These are phyloP conservation scores for Saturnispora zaruensis DNA, from an alignment of 805 yeast genomes.

Conservation along the genomic window DNA sequence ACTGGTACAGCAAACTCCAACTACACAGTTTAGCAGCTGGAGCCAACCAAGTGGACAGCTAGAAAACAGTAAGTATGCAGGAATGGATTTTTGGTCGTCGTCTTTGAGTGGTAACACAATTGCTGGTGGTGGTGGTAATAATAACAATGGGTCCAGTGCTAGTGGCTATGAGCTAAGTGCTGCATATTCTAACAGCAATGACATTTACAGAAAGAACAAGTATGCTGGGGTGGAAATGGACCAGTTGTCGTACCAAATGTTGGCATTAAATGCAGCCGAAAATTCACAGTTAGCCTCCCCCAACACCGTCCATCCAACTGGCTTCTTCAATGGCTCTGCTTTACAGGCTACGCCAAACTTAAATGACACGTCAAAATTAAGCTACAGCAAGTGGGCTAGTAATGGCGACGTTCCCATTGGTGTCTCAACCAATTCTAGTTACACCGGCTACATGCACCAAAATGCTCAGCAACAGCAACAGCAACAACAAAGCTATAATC, in stretches of 20 bases:
- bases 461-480: background rate
- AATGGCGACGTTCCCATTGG: background rate
- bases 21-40: background rate
- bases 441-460: background rate
- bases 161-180: background rate
- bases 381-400: slow-evolving; percentile 2
- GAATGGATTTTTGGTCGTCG: slow-evolving; percentile 2
- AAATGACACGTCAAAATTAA: background rate
- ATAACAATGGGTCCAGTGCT: background rate
- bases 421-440: background rate
- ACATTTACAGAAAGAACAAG: slow-evolving; percentile 7
- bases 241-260: slow-evolving; percentile 21
- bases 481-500: background rate
- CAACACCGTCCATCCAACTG: background rate
- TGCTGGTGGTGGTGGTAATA: background rate
- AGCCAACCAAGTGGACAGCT: background rate
- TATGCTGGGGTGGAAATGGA: slow-evolving; percentile 22
- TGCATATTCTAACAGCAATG: background rate
- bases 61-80: background rate
- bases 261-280: slow-evolving; percentile 18
- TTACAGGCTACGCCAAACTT: background rate
- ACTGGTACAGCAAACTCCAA: background rate
- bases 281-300: slow-evolving; percentile 11
- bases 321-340: background rate
- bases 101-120: background rate